phyloP scores from a whole-genome alignment of 2,329 filamentous ascomycete species.

The Alternaria brassicicola region DNA sequence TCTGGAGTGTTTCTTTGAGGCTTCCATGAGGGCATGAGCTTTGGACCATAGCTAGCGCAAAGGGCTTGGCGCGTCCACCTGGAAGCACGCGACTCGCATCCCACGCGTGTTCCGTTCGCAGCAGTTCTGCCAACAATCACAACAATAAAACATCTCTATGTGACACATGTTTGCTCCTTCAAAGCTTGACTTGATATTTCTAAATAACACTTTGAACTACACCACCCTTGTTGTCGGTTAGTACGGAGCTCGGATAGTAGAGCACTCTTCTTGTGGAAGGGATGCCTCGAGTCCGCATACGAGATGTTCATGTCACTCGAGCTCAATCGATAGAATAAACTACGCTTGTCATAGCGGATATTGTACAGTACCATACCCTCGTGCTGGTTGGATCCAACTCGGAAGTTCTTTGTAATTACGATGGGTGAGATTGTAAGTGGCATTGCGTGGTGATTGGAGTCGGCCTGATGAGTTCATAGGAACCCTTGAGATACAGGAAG shows the following conservation, averaged over 20 bases:
- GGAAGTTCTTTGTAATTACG: conserved; percentile 68
- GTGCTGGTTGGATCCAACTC: conserved; percentile 71
- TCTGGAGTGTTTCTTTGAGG: conserved; percentile 12
- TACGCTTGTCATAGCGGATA: conserved; percentile 67
- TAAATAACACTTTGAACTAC: conserved; percentile 59
- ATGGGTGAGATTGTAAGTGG: conserved; percentile 72
- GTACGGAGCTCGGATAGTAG: conserved; percentile 66
- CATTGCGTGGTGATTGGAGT: conserved; percentile 72
- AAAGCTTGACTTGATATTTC: too few species aligned
- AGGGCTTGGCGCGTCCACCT: conserved; percentile 16
- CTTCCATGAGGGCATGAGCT: conserved; percentile 4
- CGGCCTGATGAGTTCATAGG: conserved; percentile 63
- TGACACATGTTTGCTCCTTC: too few species aligned
- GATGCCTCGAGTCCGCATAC: conserved; percentile 67
- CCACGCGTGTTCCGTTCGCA: too few species aligned
- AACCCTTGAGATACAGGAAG: conserved; percentile 70
- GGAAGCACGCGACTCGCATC: background rate
- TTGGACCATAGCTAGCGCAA: conserved; percentile 1
- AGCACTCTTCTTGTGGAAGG: conserved; percentile 71
- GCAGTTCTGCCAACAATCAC: too few species aligned
- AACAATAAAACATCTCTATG: too few species aligned
- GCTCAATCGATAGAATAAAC: conserved; percentile 69
- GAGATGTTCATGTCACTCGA: conserved; percentile 70
- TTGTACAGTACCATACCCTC: conserved; percentile 74
- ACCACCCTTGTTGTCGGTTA: conserved; percentile 65